Conservation (phyloP, 2,329 filamentous ascomycete genomes). For the Phialophora verrucosa region DNA sequence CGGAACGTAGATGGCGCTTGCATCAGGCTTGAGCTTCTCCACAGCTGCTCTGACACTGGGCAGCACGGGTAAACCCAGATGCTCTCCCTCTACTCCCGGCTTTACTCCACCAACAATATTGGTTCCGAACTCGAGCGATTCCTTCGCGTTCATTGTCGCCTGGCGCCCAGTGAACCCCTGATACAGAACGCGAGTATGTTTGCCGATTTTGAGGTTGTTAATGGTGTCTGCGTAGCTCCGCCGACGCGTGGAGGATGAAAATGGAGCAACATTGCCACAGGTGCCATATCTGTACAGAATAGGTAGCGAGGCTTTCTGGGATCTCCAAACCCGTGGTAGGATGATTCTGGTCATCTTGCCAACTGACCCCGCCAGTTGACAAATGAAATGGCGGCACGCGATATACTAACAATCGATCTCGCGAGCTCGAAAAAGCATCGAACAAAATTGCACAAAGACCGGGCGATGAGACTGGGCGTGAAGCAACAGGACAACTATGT, state of each 20-base stretch:
- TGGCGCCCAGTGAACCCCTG: slow-evolving; percentile 71
- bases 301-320: slow-evolving; percentile 21
- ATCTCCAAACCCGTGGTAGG: slow-evolving; percentile 29
- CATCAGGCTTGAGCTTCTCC: slow-evolving; percentile 73
- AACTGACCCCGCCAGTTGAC: neutral
- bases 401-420: neutral
- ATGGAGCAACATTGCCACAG: slow-evolving; percentile 34
- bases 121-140: slow-evolving; percentile 78
- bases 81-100: slow-evolving; percentile 71
- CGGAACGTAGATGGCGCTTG: slow-evolving; percentile 79
- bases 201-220: slow-evolving; percentile 68
- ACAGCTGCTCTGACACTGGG: slow-evolving; percentile 72
- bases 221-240: slow-evolving; percentile 65
- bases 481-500: neutral
- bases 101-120: slow-evolving; percentile 80
- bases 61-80: slow-evolving; percentile 74
- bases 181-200: slow-evolving; percentile 70
- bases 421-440: neutral
- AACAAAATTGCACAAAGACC: neutral
- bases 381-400: neutral
- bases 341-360: slow-evolving; percentile 28
- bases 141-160: slow-evolving; percentile 76
- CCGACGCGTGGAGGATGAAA: slow-evolving; percentile 31
- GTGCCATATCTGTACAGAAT: slow-evolving; percentile 28
- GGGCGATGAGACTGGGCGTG: neutral